These are phyloP conservation scores for Tolypocladium sp. DNA, from an alignment of 2,329 filamentous ascomycete species.

Conservation along the genomic window DNA sequence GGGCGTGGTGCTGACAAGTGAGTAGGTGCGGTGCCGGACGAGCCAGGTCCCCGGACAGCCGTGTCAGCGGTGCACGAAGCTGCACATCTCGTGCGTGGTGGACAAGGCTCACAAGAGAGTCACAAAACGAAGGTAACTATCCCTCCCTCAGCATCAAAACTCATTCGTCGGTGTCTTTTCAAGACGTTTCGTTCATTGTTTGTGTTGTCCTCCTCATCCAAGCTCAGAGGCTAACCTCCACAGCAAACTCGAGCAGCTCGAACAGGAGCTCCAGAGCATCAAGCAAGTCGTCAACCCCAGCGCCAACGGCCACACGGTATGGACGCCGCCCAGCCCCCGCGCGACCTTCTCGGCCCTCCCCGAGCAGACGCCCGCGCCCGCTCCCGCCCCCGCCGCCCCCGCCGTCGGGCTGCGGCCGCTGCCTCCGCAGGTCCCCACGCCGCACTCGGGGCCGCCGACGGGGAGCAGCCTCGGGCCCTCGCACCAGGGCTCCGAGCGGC, in stretches of 20 bases:
- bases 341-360: slow-evolving; percentile 14
- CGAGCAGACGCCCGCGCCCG: slow-evolving; percentile 4
- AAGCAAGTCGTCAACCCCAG: slow-evolving; percentile 37
- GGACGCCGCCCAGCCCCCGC: slow-evolving; percentile 19
- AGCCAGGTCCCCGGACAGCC: slow-evolving; percentile 27
- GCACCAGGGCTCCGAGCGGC: slow-evolving; percentile 8
- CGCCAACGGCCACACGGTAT: slow-evolving; percentile 9
- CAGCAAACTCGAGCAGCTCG: slow-evolving; percentile 47
- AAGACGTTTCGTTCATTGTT: background rate
- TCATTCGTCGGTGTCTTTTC: background rate
- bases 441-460: slow-evolving; percentile 16
- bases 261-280: slow-evolving; percentile 44
- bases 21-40: slow-evolving; percentile 34
- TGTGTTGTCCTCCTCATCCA: background rate
- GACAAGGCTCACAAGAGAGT: slow-evolving; percentile 38
- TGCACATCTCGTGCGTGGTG: slow-evolving; percentile 32
- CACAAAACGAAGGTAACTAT: slow-evolving; percentile 30
- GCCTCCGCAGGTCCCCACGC: slow-evolving; percentile 10
- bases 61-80: slow-evolving; percentile 35
- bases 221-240: background rate
- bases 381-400: slow-evolving; percentile 4
- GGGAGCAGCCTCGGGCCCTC: slow-evolving; percentile 4
- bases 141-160: background rate
- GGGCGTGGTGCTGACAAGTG: background rate
- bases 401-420: slow-evolving; percentile 4